A percentile compares a stretch with the other conserved stretches of the same genome.
phyloP scores from a whole-genome alignment of 345 rosid genomes.

The Crucihimalaya himalaica region DNA sequence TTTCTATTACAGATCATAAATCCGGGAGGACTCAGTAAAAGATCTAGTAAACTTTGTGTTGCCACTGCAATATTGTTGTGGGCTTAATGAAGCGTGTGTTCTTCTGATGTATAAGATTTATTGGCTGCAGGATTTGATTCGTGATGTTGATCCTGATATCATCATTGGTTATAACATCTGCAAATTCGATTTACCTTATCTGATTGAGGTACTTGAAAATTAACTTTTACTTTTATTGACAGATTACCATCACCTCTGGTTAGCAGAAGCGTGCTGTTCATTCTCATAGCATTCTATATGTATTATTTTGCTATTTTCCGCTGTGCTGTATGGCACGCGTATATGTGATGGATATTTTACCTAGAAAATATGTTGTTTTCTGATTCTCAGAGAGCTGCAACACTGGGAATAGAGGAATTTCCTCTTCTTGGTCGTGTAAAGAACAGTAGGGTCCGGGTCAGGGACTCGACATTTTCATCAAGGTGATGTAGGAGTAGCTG shows the following conservation, averaged over 20 bases:
- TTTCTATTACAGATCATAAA: not conserved
- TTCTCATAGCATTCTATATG: not conserved
- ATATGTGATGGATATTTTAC: slow-evolving; percentile 7
- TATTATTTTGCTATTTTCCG: slow-evolving; percentile 5
- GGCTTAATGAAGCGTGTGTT: slow-evolving; percentile 21
- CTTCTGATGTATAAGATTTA: slow-evolving; percentile 34
- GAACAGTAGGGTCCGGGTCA: slow-evolving; percentile 81
- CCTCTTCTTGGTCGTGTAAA: slow-evolving; percentile 86
- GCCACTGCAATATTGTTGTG: slow-evolving; percentile 24
- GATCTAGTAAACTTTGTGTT: slow-evolving; percentile 23
- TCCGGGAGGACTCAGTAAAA: slow-evolving; percentile 1
- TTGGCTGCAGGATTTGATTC: slow-evolving; percentile 75
- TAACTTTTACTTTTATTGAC: slow-evolving; percentile 10
- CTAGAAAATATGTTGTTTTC: slow-evolving; percentile 25
- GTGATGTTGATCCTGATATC: slow-evolving; percentile 94
- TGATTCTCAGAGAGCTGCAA: slow-evolving; percentile 75
- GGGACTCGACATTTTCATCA: slow-evolving; percentile 90
- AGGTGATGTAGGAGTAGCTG: slow-evolving; percentile 51
- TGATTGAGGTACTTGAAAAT: slow-evolving; percentile 73
- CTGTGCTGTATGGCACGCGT: slow-evolving; percentile 16
- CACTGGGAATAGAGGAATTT: slow-evolving; percentile 82
- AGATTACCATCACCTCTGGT: slow-evolving; percentile 11
- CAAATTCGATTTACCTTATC: slow-evolving; percentile 97
- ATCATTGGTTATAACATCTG: slow-evolving; percentile 98
- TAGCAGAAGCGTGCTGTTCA: slow-evolving; percentile 22